Percentiles rank a stretch among this genome's conserved stretches.
Conservation (phyloP, 768 basidiomycete species). For the Bullera alba region DNA sequence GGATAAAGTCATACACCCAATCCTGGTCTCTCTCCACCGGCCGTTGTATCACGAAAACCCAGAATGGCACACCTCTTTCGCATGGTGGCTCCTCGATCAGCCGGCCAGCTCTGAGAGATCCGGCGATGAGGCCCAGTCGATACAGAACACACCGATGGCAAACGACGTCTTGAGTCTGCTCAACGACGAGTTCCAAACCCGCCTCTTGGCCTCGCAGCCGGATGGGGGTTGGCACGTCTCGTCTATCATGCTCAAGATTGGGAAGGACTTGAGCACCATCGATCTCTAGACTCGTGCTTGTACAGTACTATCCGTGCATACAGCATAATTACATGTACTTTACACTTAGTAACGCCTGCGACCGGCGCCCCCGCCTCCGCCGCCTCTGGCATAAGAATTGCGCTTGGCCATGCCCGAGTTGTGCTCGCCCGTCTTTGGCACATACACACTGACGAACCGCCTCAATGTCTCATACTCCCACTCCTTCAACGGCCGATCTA, state of each 20-base stretch:
- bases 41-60: constrained; percentile 72
- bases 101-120: background rate
- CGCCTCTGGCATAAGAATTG: too few relatives aligned
- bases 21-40: constrained; percentile 59
- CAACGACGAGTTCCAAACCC: constrained; percentile 12
- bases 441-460: constrained; percentile 40
- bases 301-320: background rate
- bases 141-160: constrained; percentile 19
- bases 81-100: constrained; percentile 72
- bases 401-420: background rate
- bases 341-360: too few relatives aligned
- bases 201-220: constrained; percentile 21
- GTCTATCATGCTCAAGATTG: constrained; percentile 25
- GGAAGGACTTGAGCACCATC: constrained; percentile 17
- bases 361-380: too few relatives aligned
- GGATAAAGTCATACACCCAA: constrained; percentile 56
- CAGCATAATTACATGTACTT: background rate
- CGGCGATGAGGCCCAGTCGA: background rate
- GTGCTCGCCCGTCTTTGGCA: constrained; percentile 17
- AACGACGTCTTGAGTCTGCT: constrained; percentile 9
- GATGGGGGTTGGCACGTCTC: constrained; percentile 34
- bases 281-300: background rate
- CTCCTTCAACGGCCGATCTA: constrained; percentile 52
- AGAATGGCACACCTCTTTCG: constrained; percentile 81
- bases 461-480: constrained; percentile 81